Evolutionary conservation across 108 stramenopile species (phyloP).

Genomic region (Thalassiosira profunda): DNA sequence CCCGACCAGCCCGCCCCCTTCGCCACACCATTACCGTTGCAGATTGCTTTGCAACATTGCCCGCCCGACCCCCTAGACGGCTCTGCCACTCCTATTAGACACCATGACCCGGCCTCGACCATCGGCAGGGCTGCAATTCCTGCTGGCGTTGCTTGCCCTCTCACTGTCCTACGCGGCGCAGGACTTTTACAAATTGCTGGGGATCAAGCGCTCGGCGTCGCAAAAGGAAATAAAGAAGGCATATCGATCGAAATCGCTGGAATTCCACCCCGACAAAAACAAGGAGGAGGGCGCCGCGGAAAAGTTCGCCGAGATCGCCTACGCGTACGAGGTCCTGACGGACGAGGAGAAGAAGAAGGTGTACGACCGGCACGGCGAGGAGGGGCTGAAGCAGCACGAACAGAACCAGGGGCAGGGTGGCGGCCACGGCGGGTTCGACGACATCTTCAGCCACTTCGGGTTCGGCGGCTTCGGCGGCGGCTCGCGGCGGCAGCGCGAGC

Average conservation of each 20-base stretch:
- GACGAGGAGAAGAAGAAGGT: constrained; percentile 95
- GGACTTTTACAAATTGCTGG: constrained; percentile 87
- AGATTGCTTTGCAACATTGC: no score
- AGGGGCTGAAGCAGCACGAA: constrained; percentile 96
- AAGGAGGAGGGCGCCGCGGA: constrained; percentile 89
- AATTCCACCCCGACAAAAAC: constrained; percentile 98
- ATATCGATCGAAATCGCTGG: constrained; percentile 92
- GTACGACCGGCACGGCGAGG: constrained; percentile 97
- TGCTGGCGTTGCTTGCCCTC: neutral
- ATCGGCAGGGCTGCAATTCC: neutral
- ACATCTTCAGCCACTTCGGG: constrained; percentile 83
- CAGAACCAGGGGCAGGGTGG: constrained; percentile 69
- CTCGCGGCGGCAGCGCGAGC: constrained; percentile 76
- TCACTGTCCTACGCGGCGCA: constrained; percentile 23
- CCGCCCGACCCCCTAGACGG: no score
- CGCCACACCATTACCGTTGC: no score
- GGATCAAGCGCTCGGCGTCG: constrained; percentile 67
- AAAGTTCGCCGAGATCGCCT: constrained; percentile 95
- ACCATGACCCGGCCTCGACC: no score
- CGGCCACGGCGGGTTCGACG: constrained; percentile 78
- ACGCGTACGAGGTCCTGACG: constrained; percentile 96
- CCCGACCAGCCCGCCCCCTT: no score
- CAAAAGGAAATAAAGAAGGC: constrained; percentile 95
- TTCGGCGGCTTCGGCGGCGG: constrained; percentile 81
- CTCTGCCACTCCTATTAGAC: no score